Evolutionary conservation across 106 monocot species (phyloP), one percentile per base, ranked within the genome.

Genomic region (Iris macrosiphon): DNA sequence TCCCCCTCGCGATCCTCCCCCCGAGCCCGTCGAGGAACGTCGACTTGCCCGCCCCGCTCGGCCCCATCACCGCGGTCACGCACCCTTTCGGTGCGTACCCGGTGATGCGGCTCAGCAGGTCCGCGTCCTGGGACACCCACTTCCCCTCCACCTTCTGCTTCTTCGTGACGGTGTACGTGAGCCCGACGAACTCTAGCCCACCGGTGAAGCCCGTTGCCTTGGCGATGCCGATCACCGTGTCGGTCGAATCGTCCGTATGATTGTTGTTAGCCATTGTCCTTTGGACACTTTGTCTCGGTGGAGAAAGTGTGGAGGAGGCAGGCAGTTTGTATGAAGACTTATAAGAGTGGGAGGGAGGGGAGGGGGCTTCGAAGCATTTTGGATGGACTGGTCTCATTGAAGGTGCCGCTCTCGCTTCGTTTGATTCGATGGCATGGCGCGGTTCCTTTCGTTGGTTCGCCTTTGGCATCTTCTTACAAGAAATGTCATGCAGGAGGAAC

Each of bases 1-100:
- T 71, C 27, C 75, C 75, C 23, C 75, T 75, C 4, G 77, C 77
- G 4, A 77, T 71, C 47, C 76, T 58, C 2, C 76, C 76, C 2
- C 71, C 77, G 2, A 77, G 65, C 30, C 47, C 77, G 17, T 75
- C 75, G 3, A 75, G 75, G 47, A 75, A 75, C 13, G 75, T 75
- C 17, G 75, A 75, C 57, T 75, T 75, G 3, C 75, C 75, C 31
- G 75, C 75, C 0, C 75, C 75, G 42, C 75, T 75, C 4, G 75
- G 75, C 1, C 75, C 75, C 75, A 75, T 77, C 23, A 77, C 77
- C 6, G 77, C 77, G 7, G 77, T 77, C 20, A 77, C 71, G 48
- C 77, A 65, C 2, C 70, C 60, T 54, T 77, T 77, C 17, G 77
- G 77, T 0, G 71, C 77, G 33, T 77, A 77, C 24, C 77, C 77